Base-by-base conservation (phyloP, 2,329 filamentous ascomycete species). In the Fusarium euwallaceae region DNA sequence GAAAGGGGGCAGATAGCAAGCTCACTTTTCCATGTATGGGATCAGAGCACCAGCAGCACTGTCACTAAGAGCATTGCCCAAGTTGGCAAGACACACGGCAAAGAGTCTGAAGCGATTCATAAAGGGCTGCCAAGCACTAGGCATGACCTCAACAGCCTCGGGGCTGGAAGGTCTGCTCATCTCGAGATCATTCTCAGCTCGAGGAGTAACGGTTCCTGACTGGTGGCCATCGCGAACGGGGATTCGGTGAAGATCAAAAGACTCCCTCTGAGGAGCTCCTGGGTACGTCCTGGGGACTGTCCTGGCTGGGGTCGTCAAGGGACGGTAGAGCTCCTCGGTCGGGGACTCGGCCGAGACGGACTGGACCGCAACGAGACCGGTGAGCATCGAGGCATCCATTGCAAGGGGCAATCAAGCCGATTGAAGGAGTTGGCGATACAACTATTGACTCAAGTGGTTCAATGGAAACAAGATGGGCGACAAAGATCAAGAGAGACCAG, bases 21-120 rank as follows among this genome's bases (percentile, higher is more conserved):
- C 83, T 76, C 80, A 90, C 81, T 84, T 86, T 80, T 96, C 93
- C 82, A 97, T 93, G 79, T 95, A 95, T 0, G 94, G 94, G 75
- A 97, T 93, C 67, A 97, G 80, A 12, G 94, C 93, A 79, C 94
- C 94, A 2, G 94, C 90, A 0, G 93, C 92, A 48, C 91, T 90
- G 81, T 97, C 95, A 75, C 90, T 94, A 68, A 97, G 83, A 0
- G 94, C 95, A 76, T 92, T 92, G 3, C 88, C 87, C 70, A 97
- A 88, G 68, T 89, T 92, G 70, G 92, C 88, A 51, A 93, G 78
- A 73, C 92, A 94, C 16, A 88, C 87, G 12, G 90, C 87, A 11
- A 92, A 79, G 29, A 95, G 85, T 37, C 94, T 87, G 83, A 88
- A 95, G 70, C 90, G 91, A 81, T 95, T 95, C 88, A 91, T 93